Conservation (phyloP, 2,329 filamentous ascomycete species). For the Colletotrichum higginsianum region DNA sequence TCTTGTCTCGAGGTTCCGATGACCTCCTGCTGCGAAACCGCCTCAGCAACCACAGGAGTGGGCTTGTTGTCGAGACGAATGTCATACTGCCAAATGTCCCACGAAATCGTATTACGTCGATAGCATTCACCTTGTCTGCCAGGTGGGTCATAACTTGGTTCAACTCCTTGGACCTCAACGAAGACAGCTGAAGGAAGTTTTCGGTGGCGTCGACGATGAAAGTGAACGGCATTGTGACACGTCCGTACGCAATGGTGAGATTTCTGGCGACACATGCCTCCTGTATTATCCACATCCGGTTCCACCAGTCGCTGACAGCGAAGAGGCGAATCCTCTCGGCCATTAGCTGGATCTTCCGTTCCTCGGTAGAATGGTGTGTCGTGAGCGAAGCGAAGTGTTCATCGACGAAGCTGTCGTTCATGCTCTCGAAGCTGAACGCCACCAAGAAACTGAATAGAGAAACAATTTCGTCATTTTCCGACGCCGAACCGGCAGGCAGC, state of each 20-base stretch:
- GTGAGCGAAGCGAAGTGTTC: neutral
- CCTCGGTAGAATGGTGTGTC: neutral
- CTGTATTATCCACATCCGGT: constrained; percentile 43
- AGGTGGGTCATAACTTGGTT: constrained; percentile 32
- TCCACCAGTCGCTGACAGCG: constrained; percentile 36
- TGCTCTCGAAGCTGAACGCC: neutral
- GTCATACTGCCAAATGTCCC: neutral
- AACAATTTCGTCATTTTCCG: constrained; percentile 23
- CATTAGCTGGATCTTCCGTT: neutral
- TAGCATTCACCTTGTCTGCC: constrained; percentile 7
- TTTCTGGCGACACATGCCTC: constrained; percentile 39
- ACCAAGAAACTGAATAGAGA: constrained; percentile 14
- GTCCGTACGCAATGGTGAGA: constrained; percentile 31
- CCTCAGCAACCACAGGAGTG: constrained; percentile 38
- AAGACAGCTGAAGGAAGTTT: neutral
- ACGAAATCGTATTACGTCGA: constrained; percentile 16
- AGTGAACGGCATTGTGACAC: constrained; percentile 21
- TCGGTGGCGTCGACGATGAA: neutral
- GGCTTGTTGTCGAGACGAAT: neutral
- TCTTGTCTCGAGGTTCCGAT: constrained; percentile 42
- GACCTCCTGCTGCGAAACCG: constrained; percentile 33
- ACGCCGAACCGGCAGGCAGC: neutral
- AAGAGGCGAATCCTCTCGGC: constrained; percentile 21
- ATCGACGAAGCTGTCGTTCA: neutral
- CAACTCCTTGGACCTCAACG: neutral